Conservation (phyloP, 1,139 yeast genomes). For the Arxiozyma telluris region DNA sequence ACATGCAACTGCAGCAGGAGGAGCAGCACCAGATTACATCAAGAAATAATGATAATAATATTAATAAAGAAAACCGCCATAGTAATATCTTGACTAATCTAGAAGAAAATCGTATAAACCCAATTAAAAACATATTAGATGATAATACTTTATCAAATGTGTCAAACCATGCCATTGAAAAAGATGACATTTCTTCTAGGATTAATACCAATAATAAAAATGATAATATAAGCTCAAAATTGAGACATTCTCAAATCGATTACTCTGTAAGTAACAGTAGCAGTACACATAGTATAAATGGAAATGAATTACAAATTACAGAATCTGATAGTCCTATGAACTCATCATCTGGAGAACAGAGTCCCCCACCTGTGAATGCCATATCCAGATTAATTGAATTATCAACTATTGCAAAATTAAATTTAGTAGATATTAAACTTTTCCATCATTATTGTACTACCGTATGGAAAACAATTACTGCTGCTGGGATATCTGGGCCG, state of each 20-base stretch:
- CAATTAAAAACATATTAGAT: conserved; percentile 4
- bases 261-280: conserved; percentile 1
- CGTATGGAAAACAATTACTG: conserved; percentile 80
- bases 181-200: neutral
- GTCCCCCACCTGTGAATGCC: neutral
- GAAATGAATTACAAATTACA: conserved; percentile 2
- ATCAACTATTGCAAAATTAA: conserved; percentile 36
- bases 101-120: neutral
- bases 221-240: neutral
- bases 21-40: conserved; percentile 6
- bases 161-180: neutral
- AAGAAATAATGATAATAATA: conserved; percentile 1
- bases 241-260: neutral
- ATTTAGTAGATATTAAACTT: conserved; percentile 66
- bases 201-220: neutral
- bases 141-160: neutral
- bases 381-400: conserved; percentile 7
- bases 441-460: conserved; percentile 82
- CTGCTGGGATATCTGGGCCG: conserved; percentile 81
- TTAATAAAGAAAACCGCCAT: conserved; percentile 4
- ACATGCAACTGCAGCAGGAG: conserved; percentile 24
- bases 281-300: neutral
- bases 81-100: neutral
- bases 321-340: conserved; percentile 1
- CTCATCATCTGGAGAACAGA: neutral